phyloP scores from a whole-genome alignment of 2,329 filamentous ascomycete genomes.

The Didymella pinodella region DNA sequence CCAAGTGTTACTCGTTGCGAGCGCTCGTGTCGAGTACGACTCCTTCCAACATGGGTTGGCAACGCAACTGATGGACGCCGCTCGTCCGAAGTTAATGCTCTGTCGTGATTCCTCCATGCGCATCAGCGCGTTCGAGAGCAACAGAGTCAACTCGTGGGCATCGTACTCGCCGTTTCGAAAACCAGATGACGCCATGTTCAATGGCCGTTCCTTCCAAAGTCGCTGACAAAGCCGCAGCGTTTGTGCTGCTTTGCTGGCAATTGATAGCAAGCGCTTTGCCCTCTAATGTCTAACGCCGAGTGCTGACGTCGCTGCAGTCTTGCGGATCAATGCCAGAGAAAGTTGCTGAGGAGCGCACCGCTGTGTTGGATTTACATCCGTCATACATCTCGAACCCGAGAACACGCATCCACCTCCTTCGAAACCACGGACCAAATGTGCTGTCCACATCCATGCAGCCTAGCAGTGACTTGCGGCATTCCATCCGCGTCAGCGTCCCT shows the following conservation, averaged over 20 bases:
- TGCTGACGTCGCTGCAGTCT: background rate
- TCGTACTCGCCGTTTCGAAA: background rate
- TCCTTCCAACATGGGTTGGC: background rate
- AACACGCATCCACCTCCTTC: conserved; percentile 3
- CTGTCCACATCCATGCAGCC: conserved; percentile 27
- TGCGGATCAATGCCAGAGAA: background rate
- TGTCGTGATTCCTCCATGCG: background rate
- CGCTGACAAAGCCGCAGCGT: too few species aligned
- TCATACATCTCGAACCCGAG: background rate
- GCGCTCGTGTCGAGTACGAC: conserved; percentile 1
- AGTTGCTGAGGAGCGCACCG: background rate
- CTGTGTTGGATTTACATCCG: background rate
- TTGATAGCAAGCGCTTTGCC: background rate
- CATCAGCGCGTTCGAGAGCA: background rate
- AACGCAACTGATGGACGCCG: background rate
- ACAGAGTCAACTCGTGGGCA: background rate
- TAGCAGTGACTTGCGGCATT: conserved; percentile 25
- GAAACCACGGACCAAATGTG: conserved; percentile 27
- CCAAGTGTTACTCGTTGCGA: background rate
- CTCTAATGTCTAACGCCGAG: background rate
- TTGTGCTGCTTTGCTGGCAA: background rate
- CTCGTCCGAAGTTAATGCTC: background rate
- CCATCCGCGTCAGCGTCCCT: conserved; percentile 20
- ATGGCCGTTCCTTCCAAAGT: background rate
- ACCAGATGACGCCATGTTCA: too few species aligned